Evolutionary conservation across 345 rosid genomes (phyloP).

Genomic region (Populus ilicifolia): DNA sequence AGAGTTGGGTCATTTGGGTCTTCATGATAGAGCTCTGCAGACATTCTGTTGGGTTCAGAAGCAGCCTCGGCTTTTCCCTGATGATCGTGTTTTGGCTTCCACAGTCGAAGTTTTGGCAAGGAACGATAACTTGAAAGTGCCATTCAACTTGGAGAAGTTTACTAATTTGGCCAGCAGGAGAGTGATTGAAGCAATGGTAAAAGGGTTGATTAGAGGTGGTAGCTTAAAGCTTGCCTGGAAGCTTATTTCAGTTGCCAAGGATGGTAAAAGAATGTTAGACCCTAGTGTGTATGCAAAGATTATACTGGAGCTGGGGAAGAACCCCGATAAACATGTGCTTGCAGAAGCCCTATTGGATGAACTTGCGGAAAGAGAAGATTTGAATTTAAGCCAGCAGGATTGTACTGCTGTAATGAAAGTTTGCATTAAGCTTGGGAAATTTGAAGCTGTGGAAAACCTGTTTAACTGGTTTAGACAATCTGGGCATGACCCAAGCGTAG

Average conservation of each 20-base stretch:
- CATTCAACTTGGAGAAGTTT: conserved; percentile 47
- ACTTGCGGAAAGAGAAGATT: conserved; percentile 59
- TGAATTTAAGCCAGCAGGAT: conserved; percentile 63
- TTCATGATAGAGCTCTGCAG: conserved; percentile 76
- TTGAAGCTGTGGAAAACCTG: conserved; percentile 59
- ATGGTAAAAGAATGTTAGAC: conserved; percentile 55
- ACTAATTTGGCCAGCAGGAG: conserved; percentile 47
- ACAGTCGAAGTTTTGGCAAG: conserved; percentile 70
- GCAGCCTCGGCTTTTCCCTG: conserved; percentile 60
- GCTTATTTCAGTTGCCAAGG: conserved; percentile 51
- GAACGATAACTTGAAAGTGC: conserved; percentile 56
- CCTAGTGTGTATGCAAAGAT: conserved; percentile 64
- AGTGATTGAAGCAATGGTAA: conserved; percentile 81
- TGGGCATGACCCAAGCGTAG: conserved; percentile 52
- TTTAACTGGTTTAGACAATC: conserved; percentile 62
- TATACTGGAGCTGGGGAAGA: conserved; percentile 63
- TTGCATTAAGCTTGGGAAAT: conserved; percentile 51
- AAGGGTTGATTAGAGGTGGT: conserved; percentile 64
- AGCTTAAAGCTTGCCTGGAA: conserved; percentile 64
- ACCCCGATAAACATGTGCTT: conserved; percentile 60
- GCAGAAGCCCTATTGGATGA: conserved; percentile 49
- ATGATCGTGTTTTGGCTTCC: conserved; percentile 60
- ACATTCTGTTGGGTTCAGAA: conserved; percentile 80
- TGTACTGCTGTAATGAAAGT: conserved; percentile 87
- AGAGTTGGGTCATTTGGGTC: conserved; percentile 77